A percentile compares a stretch with the other conserved stretches of the same genome.
Conservation (phyloP, 352 stramenopile genomes). For the Phytophthora quininea region DNA sequence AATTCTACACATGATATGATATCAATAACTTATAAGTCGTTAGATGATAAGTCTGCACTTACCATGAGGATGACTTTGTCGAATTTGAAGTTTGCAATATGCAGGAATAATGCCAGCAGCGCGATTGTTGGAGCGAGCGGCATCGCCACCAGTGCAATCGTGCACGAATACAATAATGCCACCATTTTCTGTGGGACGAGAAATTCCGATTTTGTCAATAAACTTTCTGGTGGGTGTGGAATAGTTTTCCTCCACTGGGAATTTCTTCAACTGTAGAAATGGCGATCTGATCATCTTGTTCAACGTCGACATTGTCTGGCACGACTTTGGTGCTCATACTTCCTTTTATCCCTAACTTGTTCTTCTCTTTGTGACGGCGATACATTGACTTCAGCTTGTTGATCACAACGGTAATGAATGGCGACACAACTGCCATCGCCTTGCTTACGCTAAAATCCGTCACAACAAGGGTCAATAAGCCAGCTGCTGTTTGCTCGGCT, state of each 20-base stretch:
- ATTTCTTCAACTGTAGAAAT: conserved; percentile 9
- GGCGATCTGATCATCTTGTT: not conserved
- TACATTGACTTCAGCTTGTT: conserved; percentile 24
- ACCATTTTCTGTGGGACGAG: conserved; percentile 86
- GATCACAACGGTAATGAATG: conserved; percentile 28
- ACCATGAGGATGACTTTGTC: conserved; percentile 79
- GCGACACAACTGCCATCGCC: conserved; percentile 43
- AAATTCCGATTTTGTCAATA: conserved; percentile 64
- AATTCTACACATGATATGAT: conserved; percentile 31
- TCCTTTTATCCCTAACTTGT: conserved; percentile 12
- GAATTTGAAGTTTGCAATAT: conserved; percentile 85
- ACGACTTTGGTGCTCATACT: conserved; percentile 23
- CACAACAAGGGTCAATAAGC: conserved; percentile 68
- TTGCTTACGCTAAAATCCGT: conserved; percentile 84
- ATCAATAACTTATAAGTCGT: not conserved
- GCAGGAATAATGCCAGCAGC: conserved; percentile 57
- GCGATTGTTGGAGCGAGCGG: conserved; percentile 66
- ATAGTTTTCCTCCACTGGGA: conserved; percentile 1
- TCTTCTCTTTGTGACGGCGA: conserved; percentile 17
- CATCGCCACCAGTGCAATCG: conserved; percentile 72
- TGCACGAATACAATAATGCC: conserved; percentile 78
- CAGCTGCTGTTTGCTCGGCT: conserved; percentile 67
- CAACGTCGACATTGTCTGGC: conserved; percentile 9
- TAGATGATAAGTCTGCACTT: not conserved
- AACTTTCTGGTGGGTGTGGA: conserved; percentile 1